Evolutionary conservation across 2,329 filamentous ascomycete species (phyloP), one percentile per base, ranked within the genome.

Genomic region (Tolypocladium endophyticum): DNA sequence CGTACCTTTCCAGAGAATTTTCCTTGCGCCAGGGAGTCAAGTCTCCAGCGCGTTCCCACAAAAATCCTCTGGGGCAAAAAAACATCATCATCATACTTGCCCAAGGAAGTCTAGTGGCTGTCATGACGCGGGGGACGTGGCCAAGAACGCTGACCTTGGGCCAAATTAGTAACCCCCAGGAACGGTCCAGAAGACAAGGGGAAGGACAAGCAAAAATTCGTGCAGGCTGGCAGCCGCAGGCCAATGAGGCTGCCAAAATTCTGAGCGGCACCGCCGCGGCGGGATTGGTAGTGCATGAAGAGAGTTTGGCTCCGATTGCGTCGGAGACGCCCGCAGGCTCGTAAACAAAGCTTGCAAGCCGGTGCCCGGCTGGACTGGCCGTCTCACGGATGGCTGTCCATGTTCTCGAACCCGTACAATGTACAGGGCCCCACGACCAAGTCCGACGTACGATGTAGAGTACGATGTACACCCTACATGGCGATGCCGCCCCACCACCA

Each of bases 131-230:
- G 39, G 57, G 57, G 54, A 59, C 41, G 57, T 59, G 57, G 41
- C 30, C 43, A 60, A 35, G 53, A 53, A 25, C 20, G 23, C 36
- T 41, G 54, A 25, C 12, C 39, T 30, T 5, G 41, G 20, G 56
- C 57, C 57, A 58, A 45, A 58, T 55, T 55, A 58, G 57, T 50
- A 58, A 58, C 50, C 18, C 38, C 53, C 45, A 58, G 57, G 38
- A 60, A 59, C 55, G 38, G 55, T 45, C 55, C 43, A 57, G 50
- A 56, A 57, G 55, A 35, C 20, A 56, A n/a, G 33, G 16, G 47
- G 23, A 43, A 18, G 36, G 36, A 14, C 23, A 36, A 23, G 9
- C 9, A 16, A 47, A 18, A 23, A 36, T 39, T 39, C 33, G 14
- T 18, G 33, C 54, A 33, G 35, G 54, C 54, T n/a, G 54, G 38